Evolutionary conservation across 1,139 yeast species (phyloP).

Genomic region (Meyerozyma sp.): DNA sequence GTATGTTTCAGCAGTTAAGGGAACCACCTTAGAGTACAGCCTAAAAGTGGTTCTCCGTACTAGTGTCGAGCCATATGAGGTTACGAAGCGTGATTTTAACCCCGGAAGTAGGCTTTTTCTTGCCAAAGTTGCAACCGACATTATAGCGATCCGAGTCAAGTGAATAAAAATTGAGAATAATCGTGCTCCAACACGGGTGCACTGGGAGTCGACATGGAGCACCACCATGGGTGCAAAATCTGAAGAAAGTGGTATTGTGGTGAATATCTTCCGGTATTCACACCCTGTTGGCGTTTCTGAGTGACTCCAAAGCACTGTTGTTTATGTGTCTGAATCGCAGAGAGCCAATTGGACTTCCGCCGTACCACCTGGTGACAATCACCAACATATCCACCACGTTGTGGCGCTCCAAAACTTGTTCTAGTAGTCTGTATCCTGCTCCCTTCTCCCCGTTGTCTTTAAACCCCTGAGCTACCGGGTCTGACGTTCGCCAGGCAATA

Average conservation of each 20-base stretch:
- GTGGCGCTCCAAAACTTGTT: constrained; percentile 42
- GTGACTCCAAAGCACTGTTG: constrained; percentile 43
- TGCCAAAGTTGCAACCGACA: not conserved
- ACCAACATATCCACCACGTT: constrained; percentile 49
- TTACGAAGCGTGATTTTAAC: not conserved
- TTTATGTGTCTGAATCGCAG: constrained; percentile 60
- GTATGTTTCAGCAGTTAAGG: constrained; percentile 61
- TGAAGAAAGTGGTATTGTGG: no score
- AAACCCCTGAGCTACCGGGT: constrained; percentile 37
- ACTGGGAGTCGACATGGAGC: not conserved
- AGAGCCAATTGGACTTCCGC: constrained; percentile 63
- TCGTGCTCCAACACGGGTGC: not conserved
- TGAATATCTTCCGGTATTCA: no score
- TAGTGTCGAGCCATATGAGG: not conserved
- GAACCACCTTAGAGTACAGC: constrained; percentile 32
- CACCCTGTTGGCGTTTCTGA: constrained; percentile 13
- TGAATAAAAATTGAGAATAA: not conserved
- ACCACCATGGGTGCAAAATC: not conserved
- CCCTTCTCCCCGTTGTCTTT: constrained; percentile 65
- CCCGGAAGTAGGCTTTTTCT: not conserved
- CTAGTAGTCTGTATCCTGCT: constrained; percentile 51
- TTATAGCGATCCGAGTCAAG: not conserved
- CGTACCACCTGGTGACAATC: constrained; percentile 70
- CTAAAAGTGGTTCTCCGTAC: not conserved
- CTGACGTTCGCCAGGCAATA: constrained; percentile 60